Evolutionary conservation across 495 filamentous ascomycete species (phyloP).

Genomic region (Niebla homalea): DNA sequence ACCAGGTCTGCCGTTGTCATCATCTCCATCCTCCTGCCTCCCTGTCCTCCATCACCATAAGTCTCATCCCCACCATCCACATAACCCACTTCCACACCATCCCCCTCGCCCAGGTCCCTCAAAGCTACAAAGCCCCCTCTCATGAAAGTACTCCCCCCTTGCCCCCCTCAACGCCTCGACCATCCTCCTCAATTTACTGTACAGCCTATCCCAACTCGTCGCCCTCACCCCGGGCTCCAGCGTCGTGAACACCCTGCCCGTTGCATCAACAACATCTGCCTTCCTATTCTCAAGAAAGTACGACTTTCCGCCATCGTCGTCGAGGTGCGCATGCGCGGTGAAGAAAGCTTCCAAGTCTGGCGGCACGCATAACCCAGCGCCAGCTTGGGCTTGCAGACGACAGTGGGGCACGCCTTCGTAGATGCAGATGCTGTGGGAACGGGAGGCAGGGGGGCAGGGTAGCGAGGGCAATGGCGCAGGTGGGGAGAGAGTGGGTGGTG

Average conservation of each 20-base stretch:
- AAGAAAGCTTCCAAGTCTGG: slow-evolving; percentile 24
- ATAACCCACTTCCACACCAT: slow-evolving; percentile 33
- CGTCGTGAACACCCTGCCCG: slow-evolving; percentile 29
- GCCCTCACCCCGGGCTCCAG: slow-evolving; percentile 31
- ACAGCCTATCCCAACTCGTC: slow-evolving; percentile 43
- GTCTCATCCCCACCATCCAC: slow-evolving; percentile 29
- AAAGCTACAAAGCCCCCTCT: slow-evolving; percentile 20
- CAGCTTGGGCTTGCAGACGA: slow-evolving; percentile 37
- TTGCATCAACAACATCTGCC: slow-evolving; percentile 31
- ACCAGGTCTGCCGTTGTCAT: slow-evolving; percentile 31
- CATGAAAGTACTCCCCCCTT: slow-evolving; percentile 21
- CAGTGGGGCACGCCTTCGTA: slow-evolving; percentile 35
- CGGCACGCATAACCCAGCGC: slow-evolving; percentile 42
- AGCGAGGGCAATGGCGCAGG: slow-evolving; percentile 35
- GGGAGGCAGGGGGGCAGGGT: slow-evolving; percentile 19
- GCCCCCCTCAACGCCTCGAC: slow-evolving; percentile 37
- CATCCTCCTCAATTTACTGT: slow-evolving; percentile 40
- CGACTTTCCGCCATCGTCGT: slow-evolving; percentile 17
- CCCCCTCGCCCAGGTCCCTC: slow-evolving; percentile 27
- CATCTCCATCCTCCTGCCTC: slow-evolving; percentile 23
- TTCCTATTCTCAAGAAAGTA: slow-evolving; percentile 24
- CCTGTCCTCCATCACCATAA: slow-evolving; percentile 25
- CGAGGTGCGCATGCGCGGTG: slow-evolving; percentile 11
- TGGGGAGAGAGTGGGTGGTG: slow-evolving; percentile 37
- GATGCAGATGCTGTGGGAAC: slow-evolving; percentile 32